These are phyloP conservation scores for Kwoniella pini DNA, from an alignment of 768 basidiomycete genomes.

Conservation along the genomic window DNA sequence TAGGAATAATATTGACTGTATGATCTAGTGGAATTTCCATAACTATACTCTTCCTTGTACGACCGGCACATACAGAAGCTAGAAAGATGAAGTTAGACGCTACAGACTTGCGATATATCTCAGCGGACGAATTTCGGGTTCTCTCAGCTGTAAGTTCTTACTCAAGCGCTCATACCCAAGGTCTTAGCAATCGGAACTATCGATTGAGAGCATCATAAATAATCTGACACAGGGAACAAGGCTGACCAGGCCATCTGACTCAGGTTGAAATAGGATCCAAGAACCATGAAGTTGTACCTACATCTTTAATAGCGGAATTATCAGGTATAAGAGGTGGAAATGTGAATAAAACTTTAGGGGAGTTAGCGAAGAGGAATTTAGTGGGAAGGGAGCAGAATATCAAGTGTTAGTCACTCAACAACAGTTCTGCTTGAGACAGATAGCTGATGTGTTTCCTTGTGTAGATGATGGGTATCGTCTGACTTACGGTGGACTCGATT, in stretches of 20 bases:
- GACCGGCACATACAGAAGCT: no score
- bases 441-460: no score
- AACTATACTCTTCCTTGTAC: no score
- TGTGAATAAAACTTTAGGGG: conserved; percentile 87
- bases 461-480: conserved; percentile 94
- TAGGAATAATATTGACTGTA: no score
- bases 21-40: no score
- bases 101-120: conserved; percentile 88
- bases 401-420: conserved; percentile 86
- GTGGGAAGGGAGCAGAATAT: conserved; percentile 86
- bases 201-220: no score
- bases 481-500: conserved; percentile 99
- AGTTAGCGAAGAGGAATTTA: conserved; percentile 85
- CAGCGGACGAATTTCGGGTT: conserved; percentile 91
- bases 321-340: conserved; percentile 90
- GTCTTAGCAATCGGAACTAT: no score
- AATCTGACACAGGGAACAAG: no score
- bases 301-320: conserved; percentile 82
- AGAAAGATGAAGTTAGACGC: conserved; percentile 84
- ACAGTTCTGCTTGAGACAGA: no score
- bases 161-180: no score
- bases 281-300: conserved; percentile 95
- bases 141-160: conserved; percentile 84
- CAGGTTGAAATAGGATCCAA: conserved; percentile 98
- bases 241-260: no score